These are phyloP conservation scores for Lippia alba DNA, from an alignment of 305 asterid genomes.

Conservation along the genomic window DNA sequence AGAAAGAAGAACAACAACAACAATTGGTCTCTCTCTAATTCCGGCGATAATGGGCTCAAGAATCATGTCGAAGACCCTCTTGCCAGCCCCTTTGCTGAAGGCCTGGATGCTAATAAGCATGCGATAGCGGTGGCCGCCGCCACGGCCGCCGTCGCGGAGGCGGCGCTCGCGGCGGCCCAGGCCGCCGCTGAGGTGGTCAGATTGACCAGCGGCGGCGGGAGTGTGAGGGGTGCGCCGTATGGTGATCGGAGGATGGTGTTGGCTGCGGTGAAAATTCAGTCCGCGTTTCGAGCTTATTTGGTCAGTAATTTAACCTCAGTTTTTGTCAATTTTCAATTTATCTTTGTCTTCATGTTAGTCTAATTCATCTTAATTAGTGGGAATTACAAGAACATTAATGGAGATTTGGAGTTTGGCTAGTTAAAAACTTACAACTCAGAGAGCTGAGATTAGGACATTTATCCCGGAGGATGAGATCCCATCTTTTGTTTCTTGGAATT, in stretches of 20 bases:
- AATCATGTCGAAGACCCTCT: slow-evolving; percentile 36
- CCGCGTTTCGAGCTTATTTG: slow-evolving; percentile 92
- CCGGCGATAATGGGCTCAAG: slow-evolving; percentile 21
- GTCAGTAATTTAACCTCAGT: slow-evolving; percentile 48
- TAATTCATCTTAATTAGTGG: no score
- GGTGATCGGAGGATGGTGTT: slow-evolving; percentile 57
- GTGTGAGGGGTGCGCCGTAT: slow-evolving; percentile 40
- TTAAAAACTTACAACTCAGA: slow-evolving; percentile 10
- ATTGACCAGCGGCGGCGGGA: slow-evolving; percentile 64
- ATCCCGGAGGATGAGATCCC: slow-evolving; percentile 37
- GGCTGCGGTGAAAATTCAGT: slow-evolving; percentile 87
- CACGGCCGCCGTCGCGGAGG: slow-evolving; percentile 96
- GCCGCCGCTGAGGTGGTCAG: slow-evolving; percentile 93
- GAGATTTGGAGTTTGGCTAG: slow-evolving; percentile 14
- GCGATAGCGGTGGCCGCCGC: slow-evolving; percentile 98
- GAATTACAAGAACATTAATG: slow-evolving; percentile 18
- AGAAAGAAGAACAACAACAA: slow-evolving; percentile 44
- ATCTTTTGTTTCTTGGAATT: slow-evolving; percentile 36
- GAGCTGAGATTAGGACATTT: slow-evolving; percentile 16
- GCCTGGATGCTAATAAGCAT: slow-evolving; percentile 74
- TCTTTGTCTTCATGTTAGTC: neutral
- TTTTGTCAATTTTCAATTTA: neutral
- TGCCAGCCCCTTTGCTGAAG: slow-evolving; percentile 48
- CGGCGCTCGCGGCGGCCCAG: slow-evolving; percentile 94
- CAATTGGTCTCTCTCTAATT: slow-evolving; percentile 38